phyloP scores from a whole-genome alignment of 2,329 filamentous ascomycete genomes.

The Biscogniauxia mediterranea region DNA sequence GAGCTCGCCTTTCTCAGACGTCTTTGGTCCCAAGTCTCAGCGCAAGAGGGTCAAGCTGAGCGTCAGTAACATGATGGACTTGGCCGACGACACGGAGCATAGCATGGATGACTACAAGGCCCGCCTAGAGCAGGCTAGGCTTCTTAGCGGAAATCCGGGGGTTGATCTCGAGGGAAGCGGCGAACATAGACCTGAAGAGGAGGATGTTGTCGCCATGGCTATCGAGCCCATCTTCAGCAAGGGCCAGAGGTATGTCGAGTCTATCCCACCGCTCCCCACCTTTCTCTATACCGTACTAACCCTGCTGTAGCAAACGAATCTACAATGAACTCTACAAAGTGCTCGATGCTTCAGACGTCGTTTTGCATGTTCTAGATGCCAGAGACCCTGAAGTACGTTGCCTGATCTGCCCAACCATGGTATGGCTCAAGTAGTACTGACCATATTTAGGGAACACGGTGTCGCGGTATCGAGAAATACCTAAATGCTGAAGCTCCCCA shows the following conservation, averaged over 20 bases:
- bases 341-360: constrained; percentile 71
- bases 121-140: constrained; percentile 71
- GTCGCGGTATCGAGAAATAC: constrained; percentile 88
- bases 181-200: constrained; percentile 36
- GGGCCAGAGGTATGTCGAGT: constrained; percentile 60
- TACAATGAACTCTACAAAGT: constrained; percentile 79
- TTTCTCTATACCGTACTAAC: constrained; percentile 2
- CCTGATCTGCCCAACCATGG: no score
- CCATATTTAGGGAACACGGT: constrained; percentile 66
- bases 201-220: constrained; percentile 58
- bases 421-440: no score
- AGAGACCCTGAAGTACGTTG: constrained; percentile 64
- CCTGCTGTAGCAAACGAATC: constrained; percentile 64
- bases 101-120: constrained; percentile 81
- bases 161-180: constrained; percentile 46
- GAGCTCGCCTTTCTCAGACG: constrained; percentile 78
- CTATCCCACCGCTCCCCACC: background rate
- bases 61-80: constrained; percentile 76
- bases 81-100: constrained; percentile 76
- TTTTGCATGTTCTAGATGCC: constrained; percentile 92
- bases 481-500: constrained; percentile 90
- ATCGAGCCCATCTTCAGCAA: constrained; percentile 88
- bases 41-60: constrained; percentile 88
- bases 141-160: constrained; percentile 69
- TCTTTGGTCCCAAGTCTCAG: constrained; percentile 91